Evolutionary conservation across 2,329 filamentous ascomycete species (phyloP), one percentile per base, ranked within the genome.

Genomic region (Monosporascus ibericus): DNA sequence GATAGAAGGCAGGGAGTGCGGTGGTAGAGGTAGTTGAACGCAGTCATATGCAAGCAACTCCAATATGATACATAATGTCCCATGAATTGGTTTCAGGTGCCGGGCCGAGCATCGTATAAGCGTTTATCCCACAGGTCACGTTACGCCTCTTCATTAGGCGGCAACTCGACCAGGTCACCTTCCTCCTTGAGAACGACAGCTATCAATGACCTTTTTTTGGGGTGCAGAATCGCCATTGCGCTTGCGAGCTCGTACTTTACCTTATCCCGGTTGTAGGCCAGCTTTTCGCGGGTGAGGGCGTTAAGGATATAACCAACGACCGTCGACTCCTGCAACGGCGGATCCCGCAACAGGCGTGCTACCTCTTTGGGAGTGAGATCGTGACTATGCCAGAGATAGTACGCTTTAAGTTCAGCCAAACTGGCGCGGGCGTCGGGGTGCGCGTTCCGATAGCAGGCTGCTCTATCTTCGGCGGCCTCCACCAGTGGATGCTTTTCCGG

Each of bases 341-440:
- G 83, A 9, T 81, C 70, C 2, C 84, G 75, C n/a, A 87, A 68
- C 1, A 87, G 56, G 3, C 63, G 67, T 2, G 82, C 82, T 17
- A 87, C 71, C 1, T 72, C 68, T 0, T 68, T 61, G 0, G 83
- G 72, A 0, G 65, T 58, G 18, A 87, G 69, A 14, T 73, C 69
- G 7, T 75, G 65, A 52, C 82, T 75, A 51, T 83, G 72, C 86
- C 86, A 90, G 20, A 90, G 67, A 57, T 77, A 80, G 60, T 88
- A 89, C 1, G 82, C 75, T 15, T 81, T 76, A 2, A 88, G 66
- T 2, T 69, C 63, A 1, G 73, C 59, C 3, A 52, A 18, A 14
- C 36, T 42, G 3, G 59, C 57, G 18, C 48, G 51, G 18, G 52
- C 24, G 7, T 51, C 53, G 1, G 55, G 60, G 48, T 60, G 68